Conservation (phyloP, 352 stramenopile genomes). For the Globisporangium sylvaticum region DNA sequence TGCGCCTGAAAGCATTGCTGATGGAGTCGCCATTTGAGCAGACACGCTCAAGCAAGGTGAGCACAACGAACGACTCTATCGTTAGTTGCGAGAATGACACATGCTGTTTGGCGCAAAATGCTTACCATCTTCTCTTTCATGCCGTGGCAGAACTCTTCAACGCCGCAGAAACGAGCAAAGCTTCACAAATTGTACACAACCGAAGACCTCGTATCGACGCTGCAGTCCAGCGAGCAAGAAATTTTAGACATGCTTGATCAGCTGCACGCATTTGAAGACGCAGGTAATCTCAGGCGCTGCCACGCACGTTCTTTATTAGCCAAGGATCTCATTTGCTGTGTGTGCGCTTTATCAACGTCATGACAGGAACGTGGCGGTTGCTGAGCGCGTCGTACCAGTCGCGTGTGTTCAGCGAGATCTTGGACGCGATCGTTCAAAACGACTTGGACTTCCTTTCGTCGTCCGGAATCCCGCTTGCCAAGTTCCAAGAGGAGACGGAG, state of each 20-base stretch:
- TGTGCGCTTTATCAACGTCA: not conserved
- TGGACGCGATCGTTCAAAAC: constrained; percentile 70
- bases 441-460: constrained; percentile 53
- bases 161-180: constrained; percentile 42
- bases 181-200: constrained; percentile 56
- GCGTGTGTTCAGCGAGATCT: constrained; percentile 63
- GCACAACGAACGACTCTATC: not conserved
- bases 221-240: constrained; percentile 69
- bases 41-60: constrained; percentile 13
- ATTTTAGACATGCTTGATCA: constrained; percentile 52
- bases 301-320: not conserved
- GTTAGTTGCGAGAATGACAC: not conserved
- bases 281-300: constrained; percentile 19
- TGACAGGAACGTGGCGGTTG: constrained; percentile 48
- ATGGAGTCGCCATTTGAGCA: constrained; percentile 63
- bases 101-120: not conserved
- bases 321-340: not conserved
- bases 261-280: constrained; percentile 70
- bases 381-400: constrained; percentile 52
- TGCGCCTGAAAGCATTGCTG: constrained; percentile 54
- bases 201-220: constrained; percentile 42
- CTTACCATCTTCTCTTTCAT: not conserved
- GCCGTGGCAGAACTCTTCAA: not conserved
- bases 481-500: constrained; percentile 30
- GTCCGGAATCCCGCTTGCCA: constrained; percentile 36